Evolutionary conservation across 148 eudicot species (phyloP).

Genomic region (Dysphania ambrosioides): DNA sequence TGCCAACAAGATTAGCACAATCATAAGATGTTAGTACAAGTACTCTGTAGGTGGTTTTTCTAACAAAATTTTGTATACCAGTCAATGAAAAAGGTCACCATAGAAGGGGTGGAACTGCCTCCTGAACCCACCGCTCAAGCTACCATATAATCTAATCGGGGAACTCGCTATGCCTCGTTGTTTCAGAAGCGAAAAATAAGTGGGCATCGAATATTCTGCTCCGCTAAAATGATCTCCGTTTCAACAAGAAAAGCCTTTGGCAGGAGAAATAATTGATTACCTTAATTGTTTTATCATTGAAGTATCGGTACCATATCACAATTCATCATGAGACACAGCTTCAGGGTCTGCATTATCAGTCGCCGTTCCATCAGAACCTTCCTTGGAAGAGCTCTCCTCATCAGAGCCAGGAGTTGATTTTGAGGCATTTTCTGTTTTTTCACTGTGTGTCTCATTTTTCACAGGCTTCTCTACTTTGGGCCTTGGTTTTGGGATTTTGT

Average conservation of each 20-base stretch:
- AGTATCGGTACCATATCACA: slow-evolving; percentile 33
- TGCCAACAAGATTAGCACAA: slow-evolving; percentile 13
- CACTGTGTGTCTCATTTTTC: slow-evolving; percentile 49
- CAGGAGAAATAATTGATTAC: neutral
- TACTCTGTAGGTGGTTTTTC: slow-evolving; percentile 22
- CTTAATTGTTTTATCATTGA: neutral
- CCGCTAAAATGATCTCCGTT: neutral
- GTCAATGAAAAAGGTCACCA: slow-evolving; percentile 9
- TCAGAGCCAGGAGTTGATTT: slow-evolving; percentile 35
- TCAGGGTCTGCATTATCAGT: slow-evolving; percentile 33
- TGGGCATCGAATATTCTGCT: slow-evolving; percentile 4
- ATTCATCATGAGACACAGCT: slow-evolving; percentile 54
- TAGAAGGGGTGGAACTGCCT: slow-evolving; percentile 15
- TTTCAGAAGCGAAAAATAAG: slow-evolving; percentile 13
- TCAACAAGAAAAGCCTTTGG: slow-evolving; percentile 1
- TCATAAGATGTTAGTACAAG: slow-evolving; percentile 17
- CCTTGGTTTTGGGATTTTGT: slow-evolving; percentile 85
- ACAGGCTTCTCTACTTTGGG: slow-evolving; percentile 86
- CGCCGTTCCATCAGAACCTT: slow-evolving; percentile 29
- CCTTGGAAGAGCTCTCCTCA: slow-evolving; percentile 39
- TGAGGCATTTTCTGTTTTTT: slow-evolving; percentile 30
- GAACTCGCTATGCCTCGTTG: slow-evolving; percentile 16
- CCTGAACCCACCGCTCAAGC: slow-evolving; percentile 15
- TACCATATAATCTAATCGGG: slow-evolving; percentile 12
- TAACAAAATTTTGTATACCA: slow-evolving; percentile 24